Base-by-base conservation (phyloP, 2,329 filamentous ascomycete genomes). In the Colletotrichum lentis region DNA sequence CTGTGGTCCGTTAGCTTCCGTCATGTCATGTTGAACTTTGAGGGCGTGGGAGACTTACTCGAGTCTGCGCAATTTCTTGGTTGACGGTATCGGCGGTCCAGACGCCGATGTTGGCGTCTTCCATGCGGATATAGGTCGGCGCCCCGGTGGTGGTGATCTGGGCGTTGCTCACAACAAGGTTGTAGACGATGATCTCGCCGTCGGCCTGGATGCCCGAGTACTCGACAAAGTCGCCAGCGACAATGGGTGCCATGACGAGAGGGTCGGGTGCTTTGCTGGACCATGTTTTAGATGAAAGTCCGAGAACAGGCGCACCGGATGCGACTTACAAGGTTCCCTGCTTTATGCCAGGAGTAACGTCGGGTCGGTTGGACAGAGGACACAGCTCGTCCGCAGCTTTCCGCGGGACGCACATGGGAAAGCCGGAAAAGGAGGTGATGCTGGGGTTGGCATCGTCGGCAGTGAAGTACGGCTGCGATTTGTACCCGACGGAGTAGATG, bases 331-430 rank as follows among this genome's bases (percentile, higher is more conserved):
- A 66, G 12, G 56, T 58, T 6, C 71, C 71, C 18, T 72, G 71
- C 49, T 67, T 72, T 14, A 43, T 56, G 8, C 53, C 60, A 5
- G 49, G 50, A 2, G 61, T 14, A 11, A 71, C 49, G 64, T 74
- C 69, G 70, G 75, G 24, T 72, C 79, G 76, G 64, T 81, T 82
- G 14, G 75, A 75, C 12, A 67, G 52, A 8, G 78, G 78, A 67
- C 80, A 82, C 18, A 76, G 73, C 0, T 72, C 57, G 49, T 80
- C 77, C 41, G 72, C 73, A 16, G 74, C 66, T 20, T 77, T 79
- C 20, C 83, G 76, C 0, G 81, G 82, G n/a, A 85, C 79, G 62
- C 83, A 85, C 82, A 85, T 84, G 2, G 83, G 83, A 59, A 84
- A 85, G 0, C 83, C 83, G 5, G 79, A 80, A 73, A 83, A 84